Base-by-base conservation (phyloP, 805 yeast genomes). In the Myxozyma nipponensis region DNA sequence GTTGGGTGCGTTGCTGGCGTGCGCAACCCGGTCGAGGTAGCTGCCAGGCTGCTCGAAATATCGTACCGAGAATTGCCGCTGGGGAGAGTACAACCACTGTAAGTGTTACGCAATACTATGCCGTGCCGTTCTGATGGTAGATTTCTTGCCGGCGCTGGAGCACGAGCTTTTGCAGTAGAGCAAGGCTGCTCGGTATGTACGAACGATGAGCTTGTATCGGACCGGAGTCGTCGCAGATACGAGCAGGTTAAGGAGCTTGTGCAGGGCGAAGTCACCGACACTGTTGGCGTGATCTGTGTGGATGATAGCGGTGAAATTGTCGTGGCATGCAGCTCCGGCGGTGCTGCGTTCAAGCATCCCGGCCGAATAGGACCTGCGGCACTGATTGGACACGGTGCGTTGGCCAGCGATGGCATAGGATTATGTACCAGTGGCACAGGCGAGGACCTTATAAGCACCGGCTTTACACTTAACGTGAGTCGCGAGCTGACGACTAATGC, bases 321-420 rank as follows among this genome's bases (percentile, higher is more conserved):
- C 7, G 70, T 64, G 2, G 68, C 64, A 4, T 58, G 72, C 2
- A 65, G 71, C 53, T 71, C 75, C 0, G 76, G 77, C 1, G 76
- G 76, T 0, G 58, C 66, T 1, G 43, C 67, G 15, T 55, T 67
- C 51, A 70, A 70, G 45, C 59, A 45, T 2, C 60, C 68, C 0
- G 76, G 76, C 9, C 41, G 76, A 28, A 46, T 72, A 1, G 76
- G 76, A 2, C 72, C 74, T 0, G 76, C 76, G 1, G 72, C 72
- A 1, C 39, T 72, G 1, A 45, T 64, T 3, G 76, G 76, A 0
- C 58, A 68, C n/a, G 75, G 74, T 1, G 50, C 46, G 24, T 57
- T 54, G 66, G 56, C 28, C 7, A 46, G 19, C 23, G 37, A 34
- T 4, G 41, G 37, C 7, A 54, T 44, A 43, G 67, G 54, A 42